These are phyloP conservation scores for Galerina marginata DNA, from an alignment of 768 basidiomycete genomes.

Conservation along the genomic window DNA sequence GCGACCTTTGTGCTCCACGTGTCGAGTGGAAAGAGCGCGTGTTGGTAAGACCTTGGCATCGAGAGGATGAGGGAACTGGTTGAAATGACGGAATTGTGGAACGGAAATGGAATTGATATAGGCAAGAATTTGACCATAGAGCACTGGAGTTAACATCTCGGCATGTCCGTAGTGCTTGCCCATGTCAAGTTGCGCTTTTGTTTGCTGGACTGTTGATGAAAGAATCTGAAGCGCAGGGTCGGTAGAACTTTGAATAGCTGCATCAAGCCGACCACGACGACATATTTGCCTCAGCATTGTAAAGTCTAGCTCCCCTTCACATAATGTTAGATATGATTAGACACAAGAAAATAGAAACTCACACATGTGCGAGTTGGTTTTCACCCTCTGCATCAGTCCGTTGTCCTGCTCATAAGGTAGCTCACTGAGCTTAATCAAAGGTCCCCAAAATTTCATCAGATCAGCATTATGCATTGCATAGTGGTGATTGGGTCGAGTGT, in stretches of 20 bases:
- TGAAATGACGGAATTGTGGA: conserved; percentile 7
- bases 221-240: background rate
- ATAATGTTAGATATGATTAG: background rate
- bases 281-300: conserved; percentile 28
- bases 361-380: conserved; percentile 26
- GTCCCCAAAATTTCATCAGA: conserved; percentile 25
- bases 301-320: conserved; percentile 27
- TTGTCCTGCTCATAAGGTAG: conserved; percentile 23
- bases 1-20: conserved; percentile 6
- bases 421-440: conserved; percentile 22
- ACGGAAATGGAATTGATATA: background rate
- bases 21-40: background rate
- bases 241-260: too few species aligned
- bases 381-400: conserved; percentile 24
- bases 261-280: conserved; percentile 15
- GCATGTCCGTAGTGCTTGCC: background rate
- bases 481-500: conserved; percentile 29
- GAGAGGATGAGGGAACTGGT: conserved; percentile 16
- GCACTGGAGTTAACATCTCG: background rate
- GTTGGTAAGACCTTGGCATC: conserved; percentile 12
- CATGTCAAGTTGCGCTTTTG: too few species aligned
- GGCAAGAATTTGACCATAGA: conserved; percentile 6
- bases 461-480: conserved; percentile 28
- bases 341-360: conserved; percentile 3
- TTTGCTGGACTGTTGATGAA: too few species aligned